Evolutionary conservation across 495 filamentous ascomycete species (phyloP), one percentile per base, ranked within the genome.

Genomic region (Glarea lozoyensis): DNA sequence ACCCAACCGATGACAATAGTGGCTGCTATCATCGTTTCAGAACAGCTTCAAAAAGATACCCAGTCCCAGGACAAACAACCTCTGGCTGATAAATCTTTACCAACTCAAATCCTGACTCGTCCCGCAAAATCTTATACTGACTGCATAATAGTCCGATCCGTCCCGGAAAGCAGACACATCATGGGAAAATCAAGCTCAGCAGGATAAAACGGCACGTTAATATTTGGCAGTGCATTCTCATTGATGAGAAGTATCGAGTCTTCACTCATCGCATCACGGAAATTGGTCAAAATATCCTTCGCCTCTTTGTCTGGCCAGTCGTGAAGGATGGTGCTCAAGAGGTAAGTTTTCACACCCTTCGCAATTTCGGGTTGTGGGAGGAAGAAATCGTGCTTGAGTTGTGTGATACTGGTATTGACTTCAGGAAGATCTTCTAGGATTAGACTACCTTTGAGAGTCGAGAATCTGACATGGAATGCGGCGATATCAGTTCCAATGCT

Each of bases 401-500:
- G 16, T 13, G 53, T 38, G 3, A 62, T 54, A 18, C 57, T 53
- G 3, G 61, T 55, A 10, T 67, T 54, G 5, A 71, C 70, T 22
- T 66, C 45, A 7, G 54, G 51, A 7, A 72, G 32, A 20, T 73
- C 71, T 45, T 76, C 62, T 9, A 74, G 43, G 12, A 76, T 49
- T 13, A 70, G 57, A 13, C 55, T 59, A 11, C 57, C 54, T 6
- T 2, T 18, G 6, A 34, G 6, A 10, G 46, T 48, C 6, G 55
- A 52, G 11, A 75, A 41, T 6, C 57, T 60, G 10, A 50, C 39
- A 6, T 34, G n/a, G 6, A 34, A 16, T 7, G 6, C n/a, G 5
- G 17, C n/a, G 10, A 70, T 40, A 43, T 71, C 60, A 37, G 75
- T 69, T 2, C 72, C 73, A 16, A 61, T 51, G 0, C 69, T 68